These are phyloP conservation scores for Agastache rugosa DNA, from an alignment of 257 asterid species.

Conservation along the genomic window DNA sequence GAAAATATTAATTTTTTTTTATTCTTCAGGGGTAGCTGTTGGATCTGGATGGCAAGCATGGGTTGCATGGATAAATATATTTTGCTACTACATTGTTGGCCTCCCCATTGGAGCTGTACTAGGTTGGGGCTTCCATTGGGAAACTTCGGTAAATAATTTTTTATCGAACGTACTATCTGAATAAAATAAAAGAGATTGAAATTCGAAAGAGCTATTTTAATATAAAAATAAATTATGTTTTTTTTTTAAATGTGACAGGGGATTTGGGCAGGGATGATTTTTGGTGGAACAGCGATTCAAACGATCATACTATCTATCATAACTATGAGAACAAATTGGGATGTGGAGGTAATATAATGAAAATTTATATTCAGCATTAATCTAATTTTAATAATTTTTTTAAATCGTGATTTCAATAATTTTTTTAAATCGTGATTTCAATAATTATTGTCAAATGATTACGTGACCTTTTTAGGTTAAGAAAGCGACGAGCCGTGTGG, in stretches of 20 bases:
- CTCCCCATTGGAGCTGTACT: conserved; percentile 53
- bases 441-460: too few relatives aligned
- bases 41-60: conserved; percentile 63
- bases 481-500: conserved; percentile 44
- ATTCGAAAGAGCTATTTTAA: too few relatives aligned
- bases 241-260: conserved; percentile 36
- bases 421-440: too few relatives aligned
- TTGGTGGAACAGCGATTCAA: conserved; percentile 62
- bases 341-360: conserved; percentile 47
- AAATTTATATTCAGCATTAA: neutral
- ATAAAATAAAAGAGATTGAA: too few relatives aligned
- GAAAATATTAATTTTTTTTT: too few relatives aligned
- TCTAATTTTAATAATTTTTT: neutral
- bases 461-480: conserved; percentile 37
- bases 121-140: conserved; percentile 48
- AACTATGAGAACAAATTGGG: conserved; percentile 52
- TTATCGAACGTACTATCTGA: neutral
- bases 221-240: too few relatives aligned
- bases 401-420: too few relatives aligned
- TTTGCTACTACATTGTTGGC: conserved; percentile 56
- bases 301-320: conserved; percentile 46
- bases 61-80: conserved; percentile 55
- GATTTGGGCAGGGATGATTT: conserved; percentile 62
- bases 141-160: conserved; percentile 43
- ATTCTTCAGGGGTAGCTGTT: conserved; percentile 63